phyloP scores from a whole-genome alignment of 2,329 filamentous ascomycete species.

The Verticillium isaacii region DNA sequence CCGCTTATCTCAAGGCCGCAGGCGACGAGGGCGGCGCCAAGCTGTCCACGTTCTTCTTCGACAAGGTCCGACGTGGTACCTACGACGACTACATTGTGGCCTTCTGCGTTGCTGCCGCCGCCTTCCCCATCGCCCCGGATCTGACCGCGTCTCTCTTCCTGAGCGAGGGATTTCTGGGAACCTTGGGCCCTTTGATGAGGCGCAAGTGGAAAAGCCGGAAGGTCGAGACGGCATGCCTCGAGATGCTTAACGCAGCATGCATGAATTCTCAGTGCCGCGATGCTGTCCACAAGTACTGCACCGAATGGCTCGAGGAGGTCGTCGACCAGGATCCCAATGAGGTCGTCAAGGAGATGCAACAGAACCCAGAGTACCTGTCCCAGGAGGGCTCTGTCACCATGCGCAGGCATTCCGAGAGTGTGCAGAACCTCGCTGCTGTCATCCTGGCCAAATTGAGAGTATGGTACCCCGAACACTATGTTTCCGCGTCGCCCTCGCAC shows the following conservation, averaged over 20 bases:
- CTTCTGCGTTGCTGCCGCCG: conserved; percentile 84
- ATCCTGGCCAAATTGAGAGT: conserved; percentile 69
- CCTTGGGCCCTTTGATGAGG: conserved; percentile 70
- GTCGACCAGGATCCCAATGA: conserved; percentile 66
- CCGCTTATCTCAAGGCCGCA: conserved; percentile 77
- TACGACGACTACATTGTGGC: conserved; percentile 87
- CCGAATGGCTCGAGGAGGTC: conserved; percentile 81
- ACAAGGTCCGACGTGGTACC: conserved; percentile 65
- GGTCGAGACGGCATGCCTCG: conserved; percentile 80
- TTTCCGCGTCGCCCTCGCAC: neutral
- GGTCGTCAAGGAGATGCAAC: conserved; percentile 41
- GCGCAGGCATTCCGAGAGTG: conserved; percentile 55
- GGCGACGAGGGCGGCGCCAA: conserved; percentile 65
- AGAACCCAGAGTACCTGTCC: conserved; percentile 54
- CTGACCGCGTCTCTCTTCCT: conserved; percentile 77
- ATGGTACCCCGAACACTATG: conserved; percentile 20
- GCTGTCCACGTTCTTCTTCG: conserved; percentile 70
- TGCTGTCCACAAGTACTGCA: conserved; percentile 78
- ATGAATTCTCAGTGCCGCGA: conserved; percentile 79
- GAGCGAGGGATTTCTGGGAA: conserved; percentile 78
- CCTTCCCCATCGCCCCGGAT: conserved; percentile 81
- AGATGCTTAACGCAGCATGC: conserved; percentile 88
- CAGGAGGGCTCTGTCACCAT: conserved; percentile 54
- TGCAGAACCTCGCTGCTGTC: conserved; percentile 65
- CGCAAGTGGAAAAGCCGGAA: conserved; percentile 79